phyloP scores from a whole-genome alignment of 352 stramenopile genomes.

The Globisporangium emineosum region DNA sequence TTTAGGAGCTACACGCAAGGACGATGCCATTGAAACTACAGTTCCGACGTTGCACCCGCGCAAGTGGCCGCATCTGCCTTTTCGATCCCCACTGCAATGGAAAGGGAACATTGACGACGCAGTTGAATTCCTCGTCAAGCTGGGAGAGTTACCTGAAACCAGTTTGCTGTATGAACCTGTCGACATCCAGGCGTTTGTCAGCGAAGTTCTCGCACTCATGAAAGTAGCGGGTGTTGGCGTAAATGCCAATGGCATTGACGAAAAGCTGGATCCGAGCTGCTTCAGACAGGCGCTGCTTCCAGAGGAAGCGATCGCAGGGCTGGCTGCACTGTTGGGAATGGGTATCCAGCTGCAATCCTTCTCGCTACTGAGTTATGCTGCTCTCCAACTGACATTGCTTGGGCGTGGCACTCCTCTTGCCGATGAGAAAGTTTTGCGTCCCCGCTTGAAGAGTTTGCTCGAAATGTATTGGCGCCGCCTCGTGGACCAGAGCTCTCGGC shows the following conservation, averaged over 20 bases:
- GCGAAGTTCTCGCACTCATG: conserved; percentile 21
- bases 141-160: conserved; percentile 47
- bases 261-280: neutral
- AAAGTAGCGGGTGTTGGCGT: conserved; percentile 21
- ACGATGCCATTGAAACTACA: conserved; percentile 40
- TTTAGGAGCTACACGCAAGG: conserved; percentile 27
- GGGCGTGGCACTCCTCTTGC: conserved; percentile 21
- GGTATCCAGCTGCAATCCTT: conserved; percentile 67
- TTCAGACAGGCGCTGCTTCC: conserved; percentile 13
- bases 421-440: conserved; percentile 9
- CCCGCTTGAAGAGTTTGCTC: conserved; percentile 26
- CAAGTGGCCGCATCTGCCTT: conserved; percentile 72
- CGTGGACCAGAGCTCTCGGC: conserved; percentile 21
- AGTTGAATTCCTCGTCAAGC: conserved; percentile 44
- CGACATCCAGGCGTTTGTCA: conserved; percentile 37
- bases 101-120: conserved; percentile 29
- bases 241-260: conserved; percentile 9
- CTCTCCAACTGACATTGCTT: conserved; percentile 30
- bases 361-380: conserved; percentile 41
- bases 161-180: conserved; percentile 73
- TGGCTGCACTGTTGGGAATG: conserved; percentile 44
- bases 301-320: conserved; percentile 26
- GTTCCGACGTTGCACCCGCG: conserved; percentile 44
- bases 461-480: conserved; percentile 29
- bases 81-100: conserved; percentile 51